A percentile compares a stretch with the other conserved stretches of the same genome.
These are phyloP conservation scores for Linum tenue DNA, from an alignment of 345 rosid species.

Conservation along the genomic window DNA sequence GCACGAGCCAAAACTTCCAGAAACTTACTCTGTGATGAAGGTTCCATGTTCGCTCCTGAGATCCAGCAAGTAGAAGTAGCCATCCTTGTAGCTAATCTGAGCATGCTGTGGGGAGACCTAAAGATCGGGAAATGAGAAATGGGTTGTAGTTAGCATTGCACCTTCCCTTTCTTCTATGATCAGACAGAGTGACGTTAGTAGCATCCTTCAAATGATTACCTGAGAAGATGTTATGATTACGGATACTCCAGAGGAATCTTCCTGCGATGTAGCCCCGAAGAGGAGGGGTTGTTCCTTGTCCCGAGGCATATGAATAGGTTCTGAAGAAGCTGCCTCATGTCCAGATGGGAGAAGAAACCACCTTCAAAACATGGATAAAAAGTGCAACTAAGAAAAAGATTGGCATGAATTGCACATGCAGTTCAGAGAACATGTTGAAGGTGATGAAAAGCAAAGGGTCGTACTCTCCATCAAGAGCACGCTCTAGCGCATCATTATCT, in stretches of 20 bases:
- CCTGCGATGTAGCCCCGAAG: constrained; percentile 34
- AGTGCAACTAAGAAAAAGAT: background rate
- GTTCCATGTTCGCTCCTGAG: constrained; percentile 67
- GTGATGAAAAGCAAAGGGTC: constrained; percentile 13
- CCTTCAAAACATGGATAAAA: constrained; percentile 25
- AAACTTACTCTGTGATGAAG: constrained; percentile 61
- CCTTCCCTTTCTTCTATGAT: background rate
- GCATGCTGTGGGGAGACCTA: constrained; percentile 81
- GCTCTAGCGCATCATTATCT: constrained; percentile 74
- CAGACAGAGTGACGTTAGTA: background rate
- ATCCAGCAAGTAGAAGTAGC: constrained; percentile 63
- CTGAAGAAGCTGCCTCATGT: constrained; percentile 27
- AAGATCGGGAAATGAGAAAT: constrained; percentile 1
- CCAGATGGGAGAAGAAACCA: constrained; percentile 66
- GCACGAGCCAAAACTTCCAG: too few relatives aligned
- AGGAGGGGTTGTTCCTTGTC: constrained; percentile 49
- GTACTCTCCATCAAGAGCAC: constrained; percentile 68
- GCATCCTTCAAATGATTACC: constrained; percentile 27
- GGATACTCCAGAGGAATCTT: constrained; percentile 42
- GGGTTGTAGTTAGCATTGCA: background rate
- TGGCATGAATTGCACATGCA: background rate
- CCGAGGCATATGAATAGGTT: constrained; percentile 42
- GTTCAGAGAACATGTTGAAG: background rate
- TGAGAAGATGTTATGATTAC: constrained; percentile 48
- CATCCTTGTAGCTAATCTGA: constrained; percentile 58